A percentile compares a stretch with the other conserved stretches of the same genome.
Evolutionary conservation across 2,329 filamentous ascomycete species (phyloP).

Genomic region (Didymella lethalis): DNA sequence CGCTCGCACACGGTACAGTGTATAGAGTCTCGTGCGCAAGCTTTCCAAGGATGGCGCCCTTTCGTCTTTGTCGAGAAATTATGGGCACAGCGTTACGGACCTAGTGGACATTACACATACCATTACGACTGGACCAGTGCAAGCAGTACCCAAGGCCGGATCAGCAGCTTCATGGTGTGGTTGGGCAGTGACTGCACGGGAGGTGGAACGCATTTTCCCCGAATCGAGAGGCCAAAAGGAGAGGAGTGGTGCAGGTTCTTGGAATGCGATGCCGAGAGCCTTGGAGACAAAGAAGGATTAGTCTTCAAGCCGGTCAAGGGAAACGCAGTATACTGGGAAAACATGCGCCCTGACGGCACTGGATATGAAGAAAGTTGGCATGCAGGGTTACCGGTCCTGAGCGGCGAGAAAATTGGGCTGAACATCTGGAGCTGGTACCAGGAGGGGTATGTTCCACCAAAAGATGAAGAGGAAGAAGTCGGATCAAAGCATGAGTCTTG

Average conservation of each 20-base stretch:
- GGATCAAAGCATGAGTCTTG: background rate
- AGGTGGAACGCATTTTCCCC: conserved; percentile 68
- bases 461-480: conserved; percentile 9
- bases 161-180: conserved; percentile 70
- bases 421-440: conserved; percentile 73
- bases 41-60: conserved; percentile 67
- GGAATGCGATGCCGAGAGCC: conserved; percentile 55
- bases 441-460: conserved; percentile 37
- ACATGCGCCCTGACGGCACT: conserved; percentile 62
- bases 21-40: conserved; percentile 65
- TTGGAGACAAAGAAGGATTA: conserved; percentile 54
- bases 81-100: conserved; percentile 67
- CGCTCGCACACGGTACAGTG: conserved; percentile 61
- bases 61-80: conserved; percentile 67
- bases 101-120: conserved; percentile 64
- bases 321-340: conserved; percentile 70
- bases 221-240: conserved; percentile 55
- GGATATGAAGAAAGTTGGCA: conserved; percentile 68
- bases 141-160: conserved; percentile 50
- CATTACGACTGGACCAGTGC: conserved; percentile 63
- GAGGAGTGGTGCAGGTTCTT: conserved; percentile 65
- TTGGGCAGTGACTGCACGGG: conserved; percentile 60
- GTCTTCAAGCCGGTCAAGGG: conserved; percentile 66
- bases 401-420: conserved; percentile 66
- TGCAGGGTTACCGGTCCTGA: conserved; percentile 65